Conservation (phyloP, 176 grass and related monocot species). For the Carex kokanica region DNA sequence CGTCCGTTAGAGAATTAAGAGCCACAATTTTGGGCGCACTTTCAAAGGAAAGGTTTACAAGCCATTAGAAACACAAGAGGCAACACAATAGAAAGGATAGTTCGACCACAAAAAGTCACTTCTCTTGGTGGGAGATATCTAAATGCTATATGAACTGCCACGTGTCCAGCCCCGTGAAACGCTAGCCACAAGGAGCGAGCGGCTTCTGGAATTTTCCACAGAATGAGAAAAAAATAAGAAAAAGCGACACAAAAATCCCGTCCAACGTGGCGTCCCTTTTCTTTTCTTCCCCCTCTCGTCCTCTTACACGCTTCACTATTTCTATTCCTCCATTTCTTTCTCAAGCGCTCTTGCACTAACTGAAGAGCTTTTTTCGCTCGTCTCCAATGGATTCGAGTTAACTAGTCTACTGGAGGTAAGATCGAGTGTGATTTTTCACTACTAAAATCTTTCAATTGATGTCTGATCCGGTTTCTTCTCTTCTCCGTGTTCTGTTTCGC, state of each 20-base stretch:
- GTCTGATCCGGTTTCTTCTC: slow-evolving; percentile 13
- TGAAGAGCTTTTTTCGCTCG: background rate
- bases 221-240: slow-evolving; percentile 8
- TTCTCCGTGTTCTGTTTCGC: background rate
- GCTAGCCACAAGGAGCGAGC: slow-evolving; percentile 57
- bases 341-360: background rate
- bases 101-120: too few species aligned
- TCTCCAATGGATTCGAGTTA: background rate
- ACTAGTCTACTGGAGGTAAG: background rate
- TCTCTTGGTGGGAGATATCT: slow-evolving; percentile 1
- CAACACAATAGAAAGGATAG: background rate
- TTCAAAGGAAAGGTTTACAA: background rate
- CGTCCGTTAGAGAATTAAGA: background rate
- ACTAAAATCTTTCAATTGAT: background rate
- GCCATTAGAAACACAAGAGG: background rate
- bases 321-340: background rate
- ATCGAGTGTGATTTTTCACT: background rate
- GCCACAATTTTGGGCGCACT: background rate
- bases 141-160: background rate
- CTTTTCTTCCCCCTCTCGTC: slow-evolving; percentile 39
- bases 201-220: background rate
- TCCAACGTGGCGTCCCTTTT: slow-evolving; percentile 77
- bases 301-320: background rate
- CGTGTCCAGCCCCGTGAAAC: slow-evolving; percentile 4
- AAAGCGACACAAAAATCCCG: slow-evolving; percentile 33